These are phyloP conservation scores for Pyrrhoderma noxium DNA, from an alignment of 1,284 basidiomycete species.

Conservation along the genomic window DNA sequence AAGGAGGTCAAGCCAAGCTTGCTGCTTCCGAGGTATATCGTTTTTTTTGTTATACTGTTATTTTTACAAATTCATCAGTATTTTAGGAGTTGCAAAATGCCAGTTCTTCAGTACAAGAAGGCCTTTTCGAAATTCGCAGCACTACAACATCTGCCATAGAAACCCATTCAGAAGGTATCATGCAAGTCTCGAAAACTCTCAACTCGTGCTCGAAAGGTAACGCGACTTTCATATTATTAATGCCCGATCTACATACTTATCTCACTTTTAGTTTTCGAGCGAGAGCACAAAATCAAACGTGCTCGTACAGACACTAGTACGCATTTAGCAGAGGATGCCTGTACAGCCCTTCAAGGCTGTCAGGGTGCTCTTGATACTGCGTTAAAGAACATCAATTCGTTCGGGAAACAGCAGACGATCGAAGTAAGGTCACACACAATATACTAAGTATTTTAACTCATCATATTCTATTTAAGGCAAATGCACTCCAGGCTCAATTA, in stretches of 20 bases:
- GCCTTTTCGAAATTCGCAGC: constrained; percentile 39
- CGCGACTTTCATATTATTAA: constrained; percentile 19
- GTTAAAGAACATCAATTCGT: constrained; percentile 42
- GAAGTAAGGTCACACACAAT: constrained; percentile 34
- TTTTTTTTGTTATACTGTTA: neutral
- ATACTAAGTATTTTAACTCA: neutral
- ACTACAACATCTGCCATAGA: constrained; percentile 41
- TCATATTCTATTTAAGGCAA: neutral
- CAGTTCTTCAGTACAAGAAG: constrained; percentile 36
- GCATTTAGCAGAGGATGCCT: constrained; percentile 40
- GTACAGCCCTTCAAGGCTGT: constrained; percentile 34
- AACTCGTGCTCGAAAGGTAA: constrained; percentile 42
- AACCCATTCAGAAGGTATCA: constrained; percentile 46
- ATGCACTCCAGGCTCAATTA: constrained; percentile 26
- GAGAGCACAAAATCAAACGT: constrained; percentile 54
- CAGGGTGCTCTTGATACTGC: constrained; percentile 27
- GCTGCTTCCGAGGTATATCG: constrained; percentile 49
- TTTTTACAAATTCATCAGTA: neutral
- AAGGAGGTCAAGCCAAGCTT: constrained; percentile 50
- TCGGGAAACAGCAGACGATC: constrained; percentile 35
- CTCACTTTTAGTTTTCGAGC: constrained; percentile 46
- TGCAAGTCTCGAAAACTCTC: constrained; percentile 41
- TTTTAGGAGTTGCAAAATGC: constrained; percentile 37
- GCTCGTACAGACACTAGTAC: constrained; percentile 55
- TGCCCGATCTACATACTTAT: neutral